Percentiles rank a stretch among this genome's conserved stretches.
These are phyloP conservation scores for Fraxinus latifolia DNA, from an alignment of 305 asterid species.

Conservation along the genomic window DNA sequence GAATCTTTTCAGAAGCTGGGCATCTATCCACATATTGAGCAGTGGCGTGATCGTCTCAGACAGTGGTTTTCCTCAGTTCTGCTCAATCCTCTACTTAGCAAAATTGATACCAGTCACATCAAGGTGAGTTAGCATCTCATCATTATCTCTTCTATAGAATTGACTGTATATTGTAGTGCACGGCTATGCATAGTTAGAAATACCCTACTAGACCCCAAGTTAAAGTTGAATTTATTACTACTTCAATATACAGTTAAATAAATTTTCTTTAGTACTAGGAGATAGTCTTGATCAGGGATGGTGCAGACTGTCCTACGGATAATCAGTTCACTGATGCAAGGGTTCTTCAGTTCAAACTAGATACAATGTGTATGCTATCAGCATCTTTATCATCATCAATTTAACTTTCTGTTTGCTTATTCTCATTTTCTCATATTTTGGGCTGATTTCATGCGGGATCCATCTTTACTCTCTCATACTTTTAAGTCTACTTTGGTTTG, in stretches of 20 bases:
- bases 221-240: background rate
- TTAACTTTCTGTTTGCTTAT: background rate
- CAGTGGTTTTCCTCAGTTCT: conserved; percentile 88
- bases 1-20: conserved; percentile 78
- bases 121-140: conserved; percentile 47
- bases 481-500: background rate
- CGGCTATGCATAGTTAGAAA: conserved; percentile 2
- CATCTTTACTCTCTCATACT: conserved; percentile 4
- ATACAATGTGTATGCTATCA: conserved; percentile 4
- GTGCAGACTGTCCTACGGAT: conserved; percentile 1
- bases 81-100: conserved; percentile 69
- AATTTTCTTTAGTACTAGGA: background rate
- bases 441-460: background rate
- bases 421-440: background rate
- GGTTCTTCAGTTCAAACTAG: background rate
- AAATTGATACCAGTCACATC: conserved; percentile 74
- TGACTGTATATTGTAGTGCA: background rate
- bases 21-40: conserved; percentile 74
- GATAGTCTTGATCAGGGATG: background rate
- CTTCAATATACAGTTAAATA: background rate
- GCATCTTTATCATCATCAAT: background rate
- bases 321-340: conserved; percentile 14
- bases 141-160: background rate
- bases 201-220: background rate
- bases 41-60: conserved; percentile 83